Evolutionary conservation across 305 asterid species (phyloP), one percentile per base, ranked within the genome.

Genomic region (Ajuga reptans): DNA sequence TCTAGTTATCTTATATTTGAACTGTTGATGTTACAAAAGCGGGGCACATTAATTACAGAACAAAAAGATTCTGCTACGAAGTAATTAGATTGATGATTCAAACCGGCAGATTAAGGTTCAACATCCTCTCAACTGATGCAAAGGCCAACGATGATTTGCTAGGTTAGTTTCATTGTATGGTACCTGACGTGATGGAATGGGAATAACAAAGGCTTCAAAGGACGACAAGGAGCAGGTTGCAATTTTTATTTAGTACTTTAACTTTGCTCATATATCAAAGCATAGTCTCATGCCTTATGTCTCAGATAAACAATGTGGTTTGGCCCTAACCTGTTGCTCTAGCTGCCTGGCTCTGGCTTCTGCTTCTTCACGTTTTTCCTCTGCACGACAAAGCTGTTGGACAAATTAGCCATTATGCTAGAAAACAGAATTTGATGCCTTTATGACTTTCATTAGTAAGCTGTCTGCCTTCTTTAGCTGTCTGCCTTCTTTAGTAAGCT

Each of bases 321-420:
- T 21, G 54, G 56, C 37, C 56, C 66, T 74, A 64, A 92, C 99
- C 96, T 94, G 99, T 80, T 91, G 88, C 83, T 94, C 98, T 76
- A 94, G 86, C 85, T 87, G 91, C 77, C 89, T 77, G 53, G 95
- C 96, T 81, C 99, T 84, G 64, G 91, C 98, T 69, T 91, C 96
- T 39, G 97, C 91, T 80, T 88, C 98, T 84, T 86, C 95, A 64
- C 87, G 87, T 78, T 87, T 83, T 74, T 84, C 97, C 85, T 91
- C 98, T 63, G 92, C 95, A 72, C 71, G 81, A 50, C 83, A 90
- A 79, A 91, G 91, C 99, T 94, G 94, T 82, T 71, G 77, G 73
- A 59, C 55, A 78, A 77, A 81, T 71, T 75, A 82, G 76, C 50
- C 68, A 80, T 72, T 60, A 79, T 39, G 49, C 64, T 75, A 75